A percentile compares a stretch with the other conserved stretches of the same genome.
Evolutionary conservation across 1,284 basidiomycete species (phyloP).

Genomic region (Filobasidium uniguttulatum): DNA sequence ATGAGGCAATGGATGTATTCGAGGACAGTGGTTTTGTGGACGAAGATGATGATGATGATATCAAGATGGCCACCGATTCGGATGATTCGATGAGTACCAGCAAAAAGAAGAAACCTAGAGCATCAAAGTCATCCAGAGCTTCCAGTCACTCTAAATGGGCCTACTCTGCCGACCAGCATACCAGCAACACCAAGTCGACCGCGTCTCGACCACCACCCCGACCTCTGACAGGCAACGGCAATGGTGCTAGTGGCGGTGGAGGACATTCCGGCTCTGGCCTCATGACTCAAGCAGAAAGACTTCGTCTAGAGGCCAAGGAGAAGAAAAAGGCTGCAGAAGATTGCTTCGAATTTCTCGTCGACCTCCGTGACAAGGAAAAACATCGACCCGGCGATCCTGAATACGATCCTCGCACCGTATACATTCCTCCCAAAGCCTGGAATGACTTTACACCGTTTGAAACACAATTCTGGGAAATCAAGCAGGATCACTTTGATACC

Average conservation of each 20-base stretch:
- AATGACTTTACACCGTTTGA: slow-evolving; percentile 86
- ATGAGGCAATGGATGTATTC: too few species aligned
- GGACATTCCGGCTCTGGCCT: too few species aligned
- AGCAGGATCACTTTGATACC: slow-evolving; percentile 86
- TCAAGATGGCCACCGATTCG: slow-evolving; percentile 18
- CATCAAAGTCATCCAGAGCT: slow-evolving; percentile 1
- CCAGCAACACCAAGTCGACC: slow-evolving; percentile 14
- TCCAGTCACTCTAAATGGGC: slow-evolving; percentile 2
- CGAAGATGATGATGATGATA: slow-evolving; percentile 13
- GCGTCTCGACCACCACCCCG: slow-evolving; percentile 11
- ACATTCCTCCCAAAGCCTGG: slow-evolving; percentile 69
- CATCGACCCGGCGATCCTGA: slow-evolving; percentile 63
- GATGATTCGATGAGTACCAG: slow-evolving; percentile 15
- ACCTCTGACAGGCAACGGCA: slow-evolving; percentile 1
- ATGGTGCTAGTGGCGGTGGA: slow-evolving; percentile 8
- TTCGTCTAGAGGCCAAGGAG: slow-evolving; percentile 59
- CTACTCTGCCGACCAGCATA: slow-evolving; percentile 16
- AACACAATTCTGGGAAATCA: slow-evolving; percentile 96
- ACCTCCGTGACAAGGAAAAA: slow-evolving; percentile 72
- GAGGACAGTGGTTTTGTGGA: slow-evolving; percentile 2
- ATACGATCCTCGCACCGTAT: slow-evolving; percentile 86
- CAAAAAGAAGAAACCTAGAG: neutral
- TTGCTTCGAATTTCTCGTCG: slow-evolving; percentile 66
- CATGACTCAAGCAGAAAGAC: slow-evolving; percentile 75
- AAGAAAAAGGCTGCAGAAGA: slow-evolving; percentile 69